Evolutionary conservation across 2,329 filamentous ascomycete species (phyloP).

Genomic region (Chalaropsis thielavioides): DNA sequence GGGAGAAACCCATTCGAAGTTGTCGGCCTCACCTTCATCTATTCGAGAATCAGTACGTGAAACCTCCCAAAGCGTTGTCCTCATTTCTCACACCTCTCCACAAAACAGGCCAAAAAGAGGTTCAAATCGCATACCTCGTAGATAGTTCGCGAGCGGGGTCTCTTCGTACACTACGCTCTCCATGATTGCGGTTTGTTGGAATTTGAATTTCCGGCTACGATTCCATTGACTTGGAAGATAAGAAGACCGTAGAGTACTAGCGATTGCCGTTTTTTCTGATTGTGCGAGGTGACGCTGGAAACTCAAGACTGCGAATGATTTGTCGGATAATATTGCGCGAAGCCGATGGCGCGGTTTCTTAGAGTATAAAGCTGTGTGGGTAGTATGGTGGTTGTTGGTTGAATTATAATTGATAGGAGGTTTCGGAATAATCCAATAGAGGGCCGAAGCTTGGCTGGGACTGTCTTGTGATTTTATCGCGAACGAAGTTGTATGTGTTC

Average conservation of each 20-base stretch:
- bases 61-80: slow-evolving; percentile 11
- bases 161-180: slow-evolving; percentile 78
- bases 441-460: not conserved
- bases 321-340: not conserved
- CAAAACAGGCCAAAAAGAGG: not conserved
- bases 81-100: not conserved
- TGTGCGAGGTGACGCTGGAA: not conserved
- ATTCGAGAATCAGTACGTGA: slow-evolving; percentile 18
- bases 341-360: not conserved
- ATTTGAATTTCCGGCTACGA: slow-evolving; percentile 3
- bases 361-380: not conserved
- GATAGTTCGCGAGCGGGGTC: slow-evolving; percentile 75
- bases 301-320: not conserved
- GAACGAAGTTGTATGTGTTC: not conserved
- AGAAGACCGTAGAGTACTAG: not conserved
- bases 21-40: slow-evolving; percentile 38
- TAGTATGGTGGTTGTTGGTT: not conserved
- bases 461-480: slow-evolving; percentile 3
- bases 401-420: not conserved
- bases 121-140: slow-evolving; percentile 51
- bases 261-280: not conserved
- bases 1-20: slow-evolving; percentile 34
- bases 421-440: not conserved
- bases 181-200: slow-evolving; percentile 37
- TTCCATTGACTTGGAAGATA: slow-evolving; percentile 3